Evolutionary conservation across 2,329 filamentous ascomycete species (phyloP).

Genomic region (Aureobasidium sp.): DNA sequence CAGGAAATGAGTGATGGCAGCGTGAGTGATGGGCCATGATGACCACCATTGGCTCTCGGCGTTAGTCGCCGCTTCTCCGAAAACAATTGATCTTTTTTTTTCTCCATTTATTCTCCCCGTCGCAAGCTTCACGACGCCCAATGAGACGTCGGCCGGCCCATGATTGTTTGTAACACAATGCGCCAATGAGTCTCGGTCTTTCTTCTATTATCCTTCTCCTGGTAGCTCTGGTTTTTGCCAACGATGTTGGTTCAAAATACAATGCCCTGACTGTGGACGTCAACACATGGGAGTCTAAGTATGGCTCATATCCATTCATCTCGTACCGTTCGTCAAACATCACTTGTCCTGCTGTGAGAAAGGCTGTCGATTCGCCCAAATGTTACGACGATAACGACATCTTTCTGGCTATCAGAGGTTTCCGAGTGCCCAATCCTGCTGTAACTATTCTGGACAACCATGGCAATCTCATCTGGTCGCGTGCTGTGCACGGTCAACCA

Average conservation of each 20-base stretch:
- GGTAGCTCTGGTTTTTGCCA: background rate
- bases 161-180: background rate
- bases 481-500: slow-evolving; percentile 27
- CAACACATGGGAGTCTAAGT: background rate
- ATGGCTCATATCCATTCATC: slow-evolving; percentile 13
- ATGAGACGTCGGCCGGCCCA: background rate
- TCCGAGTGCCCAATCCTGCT: background rate
- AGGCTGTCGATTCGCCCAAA: slow-evolving; percentile 7
- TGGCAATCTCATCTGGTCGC: slow-evolving; percentile 14
- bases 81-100: background rate
- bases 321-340: slow-evolving; percentile 10
- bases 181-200: background rate
- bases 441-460: slow-evolving; percentile 16
- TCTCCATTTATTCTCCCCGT: background rate
- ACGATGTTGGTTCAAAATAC: slow-evolving; percentile 8
- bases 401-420: slow-evolving; percentile 15
- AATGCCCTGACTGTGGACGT: background rate
- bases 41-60: background rate
- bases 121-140: background rate
- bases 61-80: background rate
- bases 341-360: slow-evolving; percentile 16
- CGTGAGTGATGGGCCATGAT: background rate
- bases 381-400: slow-evolving; percentile 16
- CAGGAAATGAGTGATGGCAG: too few species aligned
- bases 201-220: background rate